phyloP scores from a whole-genome alignment of 1,284 basidiomycete genomes.

The Fomitopsis pinicola region DNA sequence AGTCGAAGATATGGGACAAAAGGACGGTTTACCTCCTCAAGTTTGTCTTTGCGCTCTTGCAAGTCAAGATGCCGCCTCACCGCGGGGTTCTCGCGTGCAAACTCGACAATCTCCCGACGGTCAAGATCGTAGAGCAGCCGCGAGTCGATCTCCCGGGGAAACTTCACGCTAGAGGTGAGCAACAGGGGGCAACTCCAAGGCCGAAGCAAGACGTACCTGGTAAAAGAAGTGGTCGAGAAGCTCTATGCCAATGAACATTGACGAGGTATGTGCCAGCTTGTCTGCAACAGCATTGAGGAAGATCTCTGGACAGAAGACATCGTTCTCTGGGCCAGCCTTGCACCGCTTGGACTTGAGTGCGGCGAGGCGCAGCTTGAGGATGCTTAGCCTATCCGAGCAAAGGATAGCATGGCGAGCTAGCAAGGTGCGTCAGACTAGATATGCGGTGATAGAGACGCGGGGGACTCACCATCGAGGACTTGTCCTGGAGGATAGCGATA shows the following conservation, averaged over 20 bases:
- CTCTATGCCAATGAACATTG: conserved; percentile 99
- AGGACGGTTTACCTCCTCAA: conserved; percentile 71
- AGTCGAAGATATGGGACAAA: neutral
- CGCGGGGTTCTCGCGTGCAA: conserved; percentile 91
- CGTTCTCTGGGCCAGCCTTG: conserved; percentile 79
- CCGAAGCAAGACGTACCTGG: conserved; percentile 49
- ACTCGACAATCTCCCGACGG: conserved; percentile 79
- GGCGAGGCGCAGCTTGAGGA: conserved; percentile 81
- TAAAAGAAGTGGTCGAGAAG: conserved; percentile 98
- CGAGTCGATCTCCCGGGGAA: conserved; percentile 97
- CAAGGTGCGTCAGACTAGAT: neutral
- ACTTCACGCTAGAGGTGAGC: conserved; percentile 42
- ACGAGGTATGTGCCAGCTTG: conserved; percentile 93
- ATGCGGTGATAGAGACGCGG: neutral
- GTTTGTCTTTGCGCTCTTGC: conserved; percentile 95
- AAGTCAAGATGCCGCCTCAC: conserved; percentile 89
- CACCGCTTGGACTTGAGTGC: conserved; percentile 89
- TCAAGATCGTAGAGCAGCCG: conserved; percentile 90
- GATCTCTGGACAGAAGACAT: conserved; percentile 92
- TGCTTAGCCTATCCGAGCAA: conserved; percentile 75
- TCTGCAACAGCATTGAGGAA: conserved; percentile 97
- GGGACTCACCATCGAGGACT: conserved; percentile 76
- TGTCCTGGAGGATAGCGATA: conserved; percentile 91
- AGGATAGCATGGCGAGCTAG: conserved; percentile 89
- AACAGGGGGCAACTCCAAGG: neutral